Conservation (phyloP, 768 basidiomycete genomes). For the Trametes cinnabarina region DNA sequence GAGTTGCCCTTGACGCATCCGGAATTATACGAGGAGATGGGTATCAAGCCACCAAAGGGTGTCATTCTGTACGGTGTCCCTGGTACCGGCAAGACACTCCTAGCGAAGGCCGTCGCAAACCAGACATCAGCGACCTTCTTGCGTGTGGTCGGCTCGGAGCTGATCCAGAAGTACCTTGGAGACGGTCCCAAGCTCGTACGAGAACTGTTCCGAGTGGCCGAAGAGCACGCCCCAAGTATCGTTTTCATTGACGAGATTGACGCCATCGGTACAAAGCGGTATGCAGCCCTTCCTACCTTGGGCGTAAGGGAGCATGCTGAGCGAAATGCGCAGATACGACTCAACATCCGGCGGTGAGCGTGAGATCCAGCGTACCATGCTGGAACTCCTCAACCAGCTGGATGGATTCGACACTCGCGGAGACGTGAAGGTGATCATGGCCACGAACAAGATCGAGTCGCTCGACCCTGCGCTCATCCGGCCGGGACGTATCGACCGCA, state of each 20-base stretch:
- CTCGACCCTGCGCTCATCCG: conserved; percentile 97
- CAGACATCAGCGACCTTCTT: conserved; percentile 98
- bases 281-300: conserved; percentile 23
- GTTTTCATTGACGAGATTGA: conserved; percentile 99
- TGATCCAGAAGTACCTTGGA: conserved; percentile 99
- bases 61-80: conserved; percentile 99
- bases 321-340: conserved; percentile 66
- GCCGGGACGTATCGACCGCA: conserved; percentile 96
- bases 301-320: not conserved
- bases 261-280: conserved; percentile 97
- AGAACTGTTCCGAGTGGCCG: conserved; percentile 94
- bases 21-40: conserved; percentile 99
- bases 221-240: conserved; percentile 97
- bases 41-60: conserved; percentile 98
- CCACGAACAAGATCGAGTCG: conserved; percentile 96
- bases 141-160: conserved; percentile 94
- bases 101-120: conserved; percentile 97
- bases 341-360: conserved; percentile 98
- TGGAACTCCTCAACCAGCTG: conserved; percentile 96
- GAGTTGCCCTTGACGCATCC: conserved; percentile 97
- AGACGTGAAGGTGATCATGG: conserved; percentile 99
- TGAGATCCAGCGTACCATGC: conserved; percentile 98
- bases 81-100: conserved; percentile 95
- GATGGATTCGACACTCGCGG: conserved; percentile 99
- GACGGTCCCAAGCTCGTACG: conserved; percentile 98